Evolutionary conservation across 371 early-diverging fungal species (phyloP).

Genomic region (Mortierella sp.): DNA sequence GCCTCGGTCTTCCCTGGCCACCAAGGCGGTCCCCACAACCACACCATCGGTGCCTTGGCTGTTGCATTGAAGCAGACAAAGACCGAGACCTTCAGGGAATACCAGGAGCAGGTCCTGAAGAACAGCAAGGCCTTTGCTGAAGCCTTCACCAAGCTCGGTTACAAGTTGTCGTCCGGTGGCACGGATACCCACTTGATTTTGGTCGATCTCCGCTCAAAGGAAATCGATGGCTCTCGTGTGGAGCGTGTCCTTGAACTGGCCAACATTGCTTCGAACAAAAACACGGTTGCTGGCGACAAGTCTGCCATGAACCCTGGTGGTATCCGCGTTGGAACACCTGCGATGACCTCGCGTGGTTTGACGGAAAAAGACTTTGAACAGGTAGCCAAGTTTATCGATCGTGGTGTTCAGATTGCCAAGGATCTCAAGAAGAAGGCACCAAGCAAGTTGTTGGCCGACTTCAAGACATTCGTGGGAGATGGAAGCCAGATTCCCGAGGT

Average conservation of each 20-base stretch:
- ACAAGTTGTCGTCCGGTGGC: constrained; percentile 92
- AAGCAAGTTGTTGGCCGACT: constrained; percentile 75
- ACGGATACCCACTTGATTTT: constrained; percentile 96
- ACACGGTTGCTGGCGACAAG: constrained; percentile 98
- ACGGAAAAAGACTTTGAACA: constrained; percentile 86
- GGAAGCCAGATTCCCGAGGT: constrained; percentile 62
- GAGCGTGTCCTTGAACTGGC: constrained; percentile 93
- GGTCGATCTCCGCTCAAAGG: constrained; percentile 84
- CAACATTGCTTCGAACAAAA: constrained; percentile 98
- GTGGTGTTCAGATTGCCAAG: constrained; percentile 78
- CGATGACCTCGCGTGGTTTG: constrained; percentile 97
- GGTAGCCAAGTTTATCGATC: constrained; percentile 88
- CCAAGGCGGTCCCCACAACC: constrained; percentile 99
- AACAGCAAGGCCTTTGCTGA: constrained; percentile 93
- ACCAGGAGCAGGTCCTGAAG: constrained; percentile 87
- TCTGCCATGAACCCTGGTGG: constrained; percentile 96
- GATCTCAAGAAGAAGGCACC: constrained; percentile 67
- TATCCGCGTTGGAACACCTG: constrained; percentile 93
- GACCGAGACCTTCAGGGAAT: constrained; percentile 88
- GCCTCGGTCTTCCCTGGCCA: constrained; percentile 98
- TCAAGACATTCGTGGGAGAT: constrained; percentile 72
- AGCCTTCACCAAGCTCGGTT: constrained; percentile 76
- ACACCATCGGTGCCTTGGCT: constrained; percentile 98
- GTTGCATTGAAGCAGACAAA: constrained; percentile 95
- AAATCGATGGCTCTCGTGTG: constrained; percentile 93